These are phyloP conservation scores for Solanum arcanum DNA, from an alignment of 257 asterid genomes.

Conservation along the genomic window DNA sequence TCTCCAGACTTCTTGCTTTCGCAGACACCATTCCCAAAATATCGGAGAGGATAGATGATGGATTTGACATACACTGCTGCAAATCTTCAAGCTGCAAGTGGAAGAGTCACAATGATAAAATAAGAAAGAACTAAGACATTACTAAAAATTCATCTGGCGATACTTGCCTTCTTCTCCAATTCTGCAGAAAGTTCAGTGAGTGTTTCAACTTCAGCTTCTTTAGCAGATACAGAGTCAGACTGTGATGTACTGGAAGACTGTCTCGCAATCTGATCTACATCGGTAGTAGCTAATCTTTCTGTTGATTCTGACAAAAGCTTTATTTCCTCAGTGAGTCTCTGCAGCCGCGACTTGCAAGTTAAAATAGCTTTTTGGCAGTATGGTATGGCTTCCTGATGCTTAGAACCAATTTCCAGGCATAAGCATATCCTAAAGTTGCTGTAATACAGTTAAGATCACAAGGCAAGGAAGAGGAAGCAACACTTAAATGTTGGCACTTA, in stretches of 20 bases:
- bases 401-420: constrained; percentile 89
- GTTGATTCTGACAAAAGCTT: constrained; percentile 17
- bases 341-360: constrained; percentile 60
- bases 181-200: constrained; percentile 60
- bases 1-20: constrained; percentile 36
- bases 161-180: constrained; percentile 75
- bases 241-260: constrained; percentile 28
- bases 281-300: constrained; percentile 28
- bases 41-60: constrained; percentile 62
- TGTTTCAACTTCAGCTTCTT: constrained; percentile 65
- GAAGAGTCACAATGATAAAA: neutral
- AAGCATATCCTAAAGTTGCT: constrained; percentile 86
- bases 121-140: neutral
- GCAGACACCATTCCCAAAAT: constrained; percentile 50
- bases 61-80: constrained; percentile 63
- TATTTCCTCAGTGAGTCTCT: constrained; percentile 41
- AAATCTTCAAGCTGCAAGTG: constrained; percentile 87
- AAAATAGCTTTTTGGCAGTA: constrained; percentile 75
- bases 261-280: constrained; percentile 19
- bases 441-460: constrained; percentile 31
- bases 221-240: constrained; percentile 27
- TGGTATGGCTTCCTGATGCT: constrained; percentile 71
- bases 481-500: neutral
- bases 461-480: neutral
- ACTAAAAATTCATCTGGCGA: neutral